Conservation (phyloP, 2,329 filamentous ascomycete genomes). For the Alternaria novae-zelandiae region DNA sequence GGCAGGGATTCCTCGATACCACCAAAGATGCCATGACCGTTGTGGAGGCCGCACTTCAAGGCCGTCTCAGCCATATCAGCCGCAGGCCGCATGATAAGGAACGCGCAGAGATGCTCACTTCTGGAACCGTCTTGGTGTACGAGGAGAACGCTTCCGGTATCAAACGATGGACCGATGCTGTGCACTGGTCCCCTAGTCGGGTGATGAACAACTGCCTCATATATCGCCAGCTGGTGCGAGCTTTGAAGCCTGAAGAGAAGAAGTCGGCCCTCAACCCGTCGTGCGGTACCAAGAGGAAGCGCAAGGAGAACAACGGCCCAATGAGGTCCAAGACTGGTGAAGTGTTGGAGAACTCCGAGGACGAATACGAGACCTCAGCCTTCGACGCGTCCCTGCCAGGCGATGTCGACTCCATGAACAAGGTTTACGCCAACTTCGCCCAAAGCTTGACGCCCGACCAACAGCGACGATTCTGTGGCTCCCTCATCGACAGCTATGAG, state of each 20-base stretch:
- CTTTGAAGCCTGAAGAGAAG: slow-evolving; percentile 47
- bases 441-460: slow-evolving; percentile 52
- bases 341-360: slow-evolving; percentile 37
- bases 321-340: slow-evolving; percentile 39
- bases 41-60: slow-evolving; percentile 78
- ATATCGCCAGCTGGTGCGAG: slow-evolving; percentile 72
- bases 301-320: slow-evolving; percentile 38
- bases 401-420: slow-evolving; percentile 37
- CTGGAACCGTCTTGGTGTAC: slow-evolving; percentile 89
- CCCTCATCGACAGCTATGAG: slow-evolving; percentile 85
- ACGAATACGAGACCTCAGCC: slow-evolving; percentile 41
- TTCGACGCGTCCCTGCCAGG: slow-evolving; percentile 27
- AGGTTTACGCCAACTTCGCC: slow-evolving; percentile 47
- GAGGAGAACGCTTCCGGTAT: slow-evolving; percentile 90
- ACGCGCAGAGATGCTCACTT: slow-evolving; percentile 75
- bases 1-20: slow-evolving; percentile 69
- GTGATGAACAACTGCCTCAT: slow-evolving; percentile 86
- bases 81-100: slow-evolving; percentile 88
- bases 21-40: slow-evolving; percentile 79
- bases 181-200: slow-evolving; percentile 87
- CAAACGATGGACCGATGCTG: slow-evolving; percentile 92
- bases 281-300: slow-evolving; percentile 46
- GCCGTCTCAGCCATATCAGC: slow-evolving; percentile 75
- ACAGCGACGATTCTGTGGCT: slow-evolving; percentile 74
- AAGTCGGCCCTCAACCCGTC: slow-evolving; percentile 45